Conservation (phyloP, 345 rosid genomes). For the Murraya koenigii region DNA sequence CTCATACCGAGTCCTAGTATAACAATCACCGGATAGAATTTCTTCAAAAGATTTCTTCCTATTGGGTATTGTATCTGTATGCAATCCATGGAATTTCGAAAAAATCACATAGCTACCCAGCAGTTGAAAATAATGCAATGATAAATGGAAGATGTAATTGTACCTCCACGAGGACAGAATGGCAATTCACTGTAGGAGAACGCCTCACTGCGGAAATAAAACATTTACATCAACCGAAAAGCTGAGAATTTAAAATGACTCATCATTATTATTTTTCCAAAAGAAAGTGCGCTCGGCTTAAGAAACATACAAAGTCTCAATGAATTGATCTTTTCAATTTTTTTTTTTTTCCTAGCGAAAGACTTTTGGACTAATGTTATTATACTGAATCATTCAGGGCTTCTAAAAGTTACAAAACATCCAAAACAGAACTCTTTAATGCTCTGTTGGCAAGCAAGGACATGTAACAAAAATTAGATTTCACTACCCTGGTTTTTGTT, state of each 20-base stretch:
- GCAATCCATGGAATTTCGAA: background rate
- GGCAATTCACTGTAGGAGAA: background rate
- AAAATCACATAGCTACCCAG: background rate
- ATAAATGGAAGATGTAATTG: background rate
- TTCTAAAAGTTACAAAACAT: background rate
- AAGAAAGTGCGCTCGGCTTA: too few relatives aligned
- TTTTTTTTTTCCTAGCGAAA: too few relatives aligned
- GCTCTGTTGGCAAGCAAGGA: background rate
- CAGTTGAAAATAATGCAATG: too few relatives aligned
- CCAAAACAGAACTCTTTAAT: too few relatives aligned
- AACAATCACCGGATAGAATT: background rate
- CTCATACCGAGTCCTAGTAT: background rate
- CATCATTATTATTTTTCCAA: too few relatives aligned
- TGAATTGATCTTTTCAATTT: too few relatives aligned
- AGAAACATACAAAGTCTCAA: too few relatives aligned
- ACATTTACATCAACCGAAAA: background rate
- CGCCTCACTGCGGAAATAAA: background rate
- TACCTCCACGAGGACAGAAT: background rate
- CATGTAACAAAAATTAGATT: too few relatives aligned
- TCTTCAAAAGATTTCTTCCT: background rate
- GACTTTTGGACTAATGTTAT: background rate
- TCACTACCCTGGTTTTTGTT: too few relatives aligned
- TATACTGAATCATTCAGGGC: background rate
- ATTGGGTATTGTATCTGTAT: background rate
- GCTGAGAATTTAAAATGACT: background rate